A percentile compares a stretch with the other conserved stretches of the same genome.
Evolutionary conservation across 495 filamentous ascomycete species (phyloP).

Genomic region (Barbatosphaeria neglecta): DNA sequence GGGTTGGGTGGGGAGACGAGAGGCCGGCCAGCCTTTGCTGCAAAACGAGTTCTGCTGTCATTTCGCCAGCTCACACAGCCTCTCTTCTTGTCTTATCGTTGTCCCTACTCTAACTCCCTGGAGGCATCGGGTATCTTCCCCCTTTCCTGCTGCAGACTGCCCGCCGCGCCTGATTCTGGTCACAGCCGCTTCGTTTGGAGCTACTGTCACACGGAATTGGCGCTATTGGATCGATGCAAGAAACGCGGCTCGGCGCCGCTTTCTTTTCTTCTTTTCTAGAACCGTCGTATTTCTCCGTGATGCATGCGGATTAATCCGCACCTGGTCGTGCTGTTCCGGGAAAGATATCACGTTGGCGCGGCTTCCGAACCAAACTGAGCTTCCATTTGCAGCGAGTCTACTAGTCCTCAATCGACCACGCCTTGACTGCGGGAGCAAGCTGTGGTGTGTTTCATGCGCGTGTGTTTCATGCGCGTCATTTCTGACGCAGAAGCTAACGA

Average conservation of each 20-base stretch:
- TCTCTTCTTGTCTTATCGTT: background rate
- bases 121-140: background rate
- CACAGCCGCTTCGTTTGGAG: background rate
- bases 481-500: background rate
- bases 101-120: background rate
- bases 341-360: too few species aligned
- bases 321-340: too few species aligned
- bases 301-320: background rate
- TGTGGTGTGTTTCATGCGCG: too few species aligned
- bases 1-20: too few species aligned
- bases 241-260: background rate
- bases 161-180: background rate
- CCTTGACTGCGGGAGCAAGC: too few species aligned
- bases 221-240: background rate
- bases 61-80: background rate
- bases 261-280: background rate
- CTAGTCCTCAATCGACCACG: background rate
- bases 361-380: background rate
- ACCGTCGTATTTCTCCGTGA: too few species aligned
- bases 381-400: background rate
- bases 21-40: too few species aligned
- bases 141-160: conserved; percentile 3
- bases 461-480: background rate
- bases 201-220: too few species aligned
- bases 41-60: background rate